These are phyloP conservation scores for Colletotrichum falcatum DNA, from an alignment of 2,329 filamentous ascomycete genomes.

Conservation along the genomic window DNA sequence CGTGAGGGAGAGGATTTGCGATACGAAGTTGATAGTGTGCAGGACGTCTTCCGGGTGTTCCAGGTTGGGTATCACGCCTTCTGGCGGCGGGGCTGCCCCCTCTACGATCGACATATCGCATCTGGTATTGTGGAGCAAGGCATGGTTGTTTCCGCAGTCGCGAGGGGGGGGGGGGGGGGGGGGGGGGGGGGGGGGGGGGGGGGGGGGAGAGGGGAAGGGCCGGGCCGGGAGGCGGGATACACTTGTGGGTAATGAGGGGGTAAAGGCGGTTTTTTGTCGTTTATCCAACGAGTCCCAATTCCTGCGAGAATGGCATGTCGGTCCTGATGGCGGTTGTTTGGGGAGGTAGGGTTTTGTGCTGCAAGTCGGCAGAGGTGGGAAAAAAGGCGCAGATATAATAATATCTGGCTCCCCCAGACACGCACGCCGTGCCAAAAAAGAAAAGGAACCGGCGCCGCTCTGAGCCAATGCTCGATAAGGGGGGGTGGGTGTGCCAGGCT, in stretches of 20 bases:
- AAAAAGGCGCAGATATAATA: too few species aligned
- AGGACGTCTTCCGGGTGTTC: constrained; percentile 46
- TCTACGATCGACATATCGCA: constrained; percentile 29
- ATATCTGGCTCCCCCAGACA: background rate
- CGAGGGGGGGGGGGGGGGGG: too few species aligned
- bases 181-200: too few species aligned
- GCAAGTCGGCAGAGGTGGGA: background rate
- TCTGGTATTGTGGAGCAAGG: background rate
- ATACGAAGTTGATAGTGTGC: constrained; percentile 46
- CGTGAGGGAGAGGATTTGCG: constrained; percentile 46
- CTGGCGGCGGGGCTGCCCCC: constrained; percentile 43
- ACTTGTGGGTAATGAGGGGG: background rate
- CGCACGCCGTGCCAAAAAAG: too few species aligned
- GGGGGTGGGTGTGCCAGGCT: background rate
- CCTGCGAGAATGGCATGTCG: background rate
- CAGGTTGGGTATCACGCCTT: constrained; percentile 45
- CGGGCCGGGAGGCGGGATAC: too few species aligned
- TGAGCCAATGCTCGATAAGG: too few species aligned
- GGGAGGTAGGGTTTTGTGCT: too few species aligned
- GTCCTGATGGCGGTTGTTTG: background rate
- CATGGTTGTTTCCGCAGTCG: background rate
- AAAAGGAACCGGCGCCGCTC: too few species aligned
- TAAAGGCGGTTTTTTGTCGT: too few species aligned
- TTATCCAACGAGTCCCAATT: background rate
- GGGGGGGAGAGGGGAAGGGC: too few species aligned